These are phyloP conservation scores for Eucalyptus victrix DNA, from an alignment of 345 rosid genomes.

Conservation along the genomic window DNA sequence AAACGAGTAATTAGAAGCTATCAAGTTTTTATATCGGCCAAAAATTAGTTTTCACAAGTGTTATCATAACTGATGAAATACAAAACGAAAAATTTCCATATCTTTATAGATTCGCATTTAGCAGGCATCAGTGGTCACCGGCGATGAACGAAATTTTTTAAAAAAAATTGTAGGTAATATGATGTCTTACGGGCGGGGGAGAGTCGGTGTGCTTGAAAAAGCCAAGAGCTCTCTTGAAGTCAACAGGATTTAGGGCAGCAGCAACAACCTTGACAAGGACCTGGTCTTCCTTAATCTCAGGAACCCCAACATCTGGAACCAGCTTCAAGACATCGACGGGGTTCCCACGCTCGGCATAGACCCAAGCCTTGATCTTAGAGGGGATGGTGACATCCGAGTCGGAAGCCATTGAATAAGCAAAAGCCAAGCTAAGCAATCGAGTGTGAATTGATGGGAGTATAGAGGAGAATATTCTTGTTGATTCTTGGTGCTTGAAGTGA, in stretches of 20 bases:
- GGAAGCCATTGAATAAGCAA: neutral
- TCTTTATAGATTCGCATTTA: neutral
- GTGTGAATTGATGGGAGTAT: neutral
- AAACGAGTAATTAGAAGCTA: neutral
- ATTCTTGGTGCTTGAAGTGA: neutral
- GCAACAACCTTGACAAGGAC: conserved; percentile 71
- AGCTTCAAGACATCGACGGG: conserved; percentile 47
- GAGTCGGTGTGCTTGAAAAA: conserved; percentile 75
- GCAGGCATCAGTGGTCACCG: neutral
- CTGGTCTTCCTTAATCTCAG: conserved; percentile 63
- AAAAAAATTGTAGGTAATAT: neutral
- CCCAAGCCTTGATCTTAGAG: conserved; percentile 67
- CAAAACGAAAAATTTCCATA: no score
- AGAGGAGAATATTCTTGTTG: neutral
- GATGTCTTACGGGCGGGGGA: conserved; percentile 50
- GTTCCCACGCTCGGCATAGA: conserved; percentile 55
- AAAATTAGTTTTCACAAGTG: neutral
- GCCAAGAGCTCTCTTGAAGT: conserved; percentile 62
- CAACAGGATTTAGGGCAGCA: conserved; percentile 85
- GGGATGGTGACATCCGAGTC: conserved; percentile 7
- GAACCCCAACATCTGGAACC: conserved; percentile 44
- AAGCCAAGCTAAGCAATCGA: neutral
- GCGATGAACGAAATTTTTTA: neutral
- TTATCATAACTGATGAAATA: neutral
- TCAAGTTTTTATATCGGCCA: neutral